Base-by-base conservation (phyloP, 768 basidiomycete genomes). In the Rhizopogon vesiculosus region DNA sequence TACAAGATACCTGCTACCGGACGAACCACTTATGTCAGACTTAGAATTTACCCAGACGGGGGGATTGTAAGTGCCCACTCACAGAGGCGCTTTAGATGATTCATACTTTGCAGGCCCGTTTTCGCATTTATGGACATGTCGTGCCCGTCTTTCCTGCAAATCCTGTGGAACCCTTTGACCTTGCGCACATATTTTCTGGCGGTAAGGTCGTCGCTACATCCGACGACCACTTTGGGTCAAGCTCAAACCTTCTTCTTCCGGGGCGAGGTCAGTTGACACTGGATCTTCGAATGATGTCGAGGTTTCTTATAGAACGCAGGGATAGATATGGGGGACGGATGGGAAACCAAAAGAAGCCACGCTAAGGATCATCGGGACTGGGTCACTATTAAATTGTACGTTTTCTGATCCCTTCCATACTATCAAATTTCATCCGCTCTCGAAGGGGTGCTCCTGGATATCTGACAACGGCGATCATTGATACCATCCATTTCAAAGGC, bases 181-280 rank as follows among this genome's bases (percentile, higher is more conserved):
- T 98, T 42, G 94, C 93, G 0, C 88, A 93, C 72, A 91, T 96
- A 22, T 89, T 94, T 62, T 81, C 90, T 19, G 94, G 94, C 7
- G 97, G 91, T 18, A 80, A 83, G 2, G 89, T 95, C 50, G 84
- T 93, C 31, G 82, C 78, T 53, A 87, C 85, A 18, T 96, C 93
- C 38, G 93, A 99, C 72, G 93, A 98, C 67, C 96, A 99, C 73
- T 99, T 91, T 63, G 95, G 94, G n/a, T 82, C 89, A 8, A 95
- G 94, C 4, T 82, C 86, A 5, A 98, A 99, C 69, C 74, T 99
- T 57, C 83, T 98, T 48, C 76, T 97, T 41, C 95, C 96, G 1
- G 96, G 96, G 31, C 74, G 95, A 69, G 96, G 87, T 74, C 61
- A 63, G 62, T 57, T 35, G 16, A 15, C 22, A 25, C 9, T 1